A percentile compares a stretch with the other conserved stretches of the same genome.
Evolutionary conservation across 2,329 filamentous ascomycete species (phyloP).

Genomic region (Cercospora janseana): DNA sequence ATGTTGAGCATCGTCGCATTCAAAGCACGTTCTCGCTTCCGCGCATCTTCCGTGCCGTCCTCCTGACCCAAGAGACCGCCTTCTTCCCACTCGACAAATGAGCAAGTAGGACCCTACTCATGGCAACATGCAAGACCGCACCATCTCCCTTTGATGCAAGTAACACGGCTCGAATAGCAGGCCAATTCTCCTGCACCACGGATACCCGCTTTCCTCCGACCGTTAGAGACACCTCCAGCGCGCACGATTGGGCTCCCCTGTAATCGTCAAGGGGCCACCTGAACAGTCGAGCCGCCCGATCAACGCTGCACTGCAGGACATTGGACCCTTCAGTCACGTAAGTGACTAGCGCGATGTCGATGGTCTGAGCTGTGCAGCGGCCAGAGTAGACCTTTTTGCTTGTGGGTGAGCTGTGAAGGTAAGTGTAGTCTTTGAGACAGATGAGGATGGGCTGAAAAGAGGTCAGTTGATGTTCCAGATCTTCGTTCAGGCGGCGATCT

Average conservation of each 20-base stretch:
- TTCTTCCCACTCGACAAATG: background rate
- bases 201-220: background rate
- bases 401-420: background rate
- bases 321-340: background rate
- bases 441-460: background rate
- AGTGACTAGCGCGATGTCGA: background rate
- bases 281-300: background rate
- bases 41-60: background rate
- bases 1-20: background rate
- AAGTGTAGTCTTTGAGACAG: background rate
- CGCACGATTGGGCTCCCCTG: background rate
- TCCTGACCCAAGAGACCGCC: background rate
- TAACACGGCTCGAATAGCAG: background rate
- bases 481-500: too few species aligned
- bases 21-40: background rate
- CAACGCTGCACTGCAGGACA: background rate
- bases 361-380: background rate
- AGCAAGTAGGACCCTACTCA: background rate
- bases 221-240: background rate
- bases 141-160: background rate
- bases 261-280: background rate
- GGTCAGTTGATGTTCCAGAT: too few species aligned
- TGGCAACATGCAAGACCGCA: background rate
- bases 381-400: background rate
- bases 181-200: background rate